phyloP scores from a whole-genome alignment of 306 rosid species.

The Astragalus membranaceus region DNA sequence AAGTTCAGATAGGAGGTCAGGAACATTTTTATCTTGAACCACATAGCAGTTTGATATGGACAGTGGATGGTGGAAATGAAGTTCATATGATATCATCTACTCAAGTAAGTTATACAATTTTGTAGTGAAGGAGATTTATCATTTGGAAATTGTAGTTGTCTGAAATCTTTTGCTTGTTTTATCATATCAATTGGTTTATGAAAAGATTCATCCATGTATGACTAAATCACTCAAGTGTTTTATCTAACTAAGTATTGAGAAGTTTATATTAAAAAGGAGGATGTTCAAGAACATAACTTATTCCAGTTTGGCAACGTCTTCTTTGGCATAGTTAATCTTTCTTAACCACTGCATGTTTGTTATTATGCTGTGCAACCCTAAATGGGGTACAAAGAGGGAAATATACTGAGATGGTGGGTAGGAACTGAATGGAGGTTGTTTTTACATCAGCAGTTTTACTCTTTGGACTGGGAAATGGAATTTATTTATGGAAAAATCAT shows the following conservation, averaged over 20 bases:
- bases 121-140: neutral
- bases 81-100: constrained; percentile 97
- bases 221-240: constrained; percentile 1
- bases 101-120: constrained; percentile 55
- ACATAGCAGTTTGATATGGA: constrained; percentile 74
- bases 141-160: constrained; percentile 1
- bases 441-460: neutral
- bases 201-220: neutral
- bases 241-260: neutral
- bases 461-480: constrained; percentile 9
- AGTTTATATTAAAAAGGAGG: neutral
- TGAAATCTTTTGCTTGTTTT: constrained; percentile 7
- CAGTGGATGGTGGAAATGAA: constrained; percentile 84
- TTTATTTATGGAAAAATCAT: neutral
- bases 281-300: neutral
- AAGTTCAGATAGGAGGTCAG: constrained; percentile 90
- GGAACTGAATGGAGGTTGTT: neutral
- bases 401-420: neutral
- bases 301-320: constrained; percentile 8
- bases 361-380: neutral
- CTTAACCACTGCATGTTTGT: neutral
- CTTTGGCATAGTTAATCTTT: constrained; percentile 1
- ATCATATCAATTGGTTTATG: neutral
- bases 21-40: constrained; percentile 98
- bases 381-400: neutral